Base-by-base conservation (phyloP, 1,284 basidiomycete genomes). In the Erythrobasidium hasegawianum region DNA sequence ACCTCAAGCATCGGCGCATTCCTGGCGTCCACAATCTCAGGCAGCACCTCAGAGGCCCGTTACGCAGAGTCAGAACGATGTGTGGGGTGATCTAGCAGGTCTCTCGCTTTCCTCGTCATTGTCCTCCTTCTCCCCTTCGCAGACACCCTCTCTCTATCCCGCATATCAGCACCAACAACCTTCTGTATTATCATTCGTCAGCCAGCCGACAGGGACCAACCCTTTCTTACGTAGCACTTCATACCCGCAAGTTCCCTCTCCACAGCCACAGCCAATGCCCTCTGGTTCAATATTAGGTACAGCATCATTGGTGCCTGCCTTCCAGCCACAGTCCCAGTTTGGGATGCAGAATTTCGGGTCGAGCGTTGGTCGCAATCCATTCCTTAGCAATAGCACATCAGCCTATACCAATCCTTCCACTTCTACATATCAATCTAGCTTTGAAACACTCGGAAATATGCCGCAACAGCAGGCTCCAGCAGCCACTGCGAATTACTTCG, bases 11-110 rank as follows among this genome's bases (percentile, higher is more conserved):
- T n/a, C n/a, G n/a, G n/a, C n/a, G n/a, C n/a, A n/a, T n/a, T n/a
- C n/a, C n/a, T n/a, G n/a, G n/a, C n/a, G n/a, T n/a, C n/a, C n/a
- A n/a, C n/a, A n/a, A n/a, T n/a, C n/a, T n/a, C n/a, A n/a, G n/a
- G n/a, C n/a, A n/a, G n/a, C n/a, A n/a, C n/a, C n/a, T 47, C 43
- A 8, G 16, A 8, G 7, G 16, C 49, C 29, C 27, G n/a, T 41
- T 20, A 39, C 5, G 14, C 11, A 33, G 39, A 29, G 16, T 13
- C 40, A 57, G 27, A 56, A 56, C 18, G 62, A 53, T 20, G 62
- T 65, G 38, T 65, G 62, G 62, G 33, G 52, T 18, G 62, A 65
- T 39, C 47, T 65, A 8, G 62, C 62, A 27, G 62, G 56, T 50
- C 56, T 65, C 14, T 65, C 62, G 3, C 11, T 65, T 41, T 58